Conservation (phyloP, 2,329 filamentous ascomycete genomes). For the Verticillium dahliae region DNA sequence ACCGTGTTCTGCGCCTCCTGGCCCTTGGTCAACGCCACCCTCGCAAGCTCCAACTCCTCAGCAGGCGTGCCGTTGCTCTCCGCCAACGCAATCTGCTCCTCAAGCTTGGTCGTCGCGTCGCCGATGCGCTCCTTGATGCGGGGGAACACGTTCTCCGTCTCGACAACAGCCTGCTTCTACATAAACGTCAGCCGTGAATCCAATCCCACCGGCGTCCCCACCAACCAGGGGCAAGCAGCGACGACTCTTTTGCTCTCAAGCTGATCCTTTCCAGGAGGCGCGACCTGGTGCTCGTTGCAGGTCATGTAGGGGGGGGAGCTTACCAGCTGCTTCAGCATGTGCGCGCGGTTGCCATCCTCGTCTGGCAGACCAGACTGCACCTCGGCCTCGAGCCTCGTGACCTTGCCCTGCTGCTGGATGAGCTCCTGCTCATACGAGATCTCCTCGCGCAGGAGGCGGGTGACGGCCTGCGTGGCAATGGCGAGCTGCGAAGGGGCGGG, state of each 20-base stretch:
- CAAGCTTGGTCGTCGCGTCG: slow-evolving; percentile 65
- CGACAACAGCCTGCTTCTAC: slow-evolving; percentile 73
- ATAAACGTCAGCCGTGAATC: neutral
- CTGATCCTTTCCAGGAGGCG: too few relatives aligned
- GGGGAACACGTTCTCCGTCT: slow-evolving; percentile 79
- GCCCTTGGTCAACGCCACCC: slow-evolving; percentile 43
- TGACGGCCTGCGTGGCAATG: slow-evolving; percentile 74
- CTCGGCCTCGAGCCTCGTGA: slow-evolving; percentile 62
- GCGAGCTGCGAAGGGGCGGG: slow-evolving; percentile 67
- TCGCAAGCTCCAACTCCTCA: slow-evolving; percentile 49
- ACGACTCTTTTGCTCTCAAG: too few relatives aligned
- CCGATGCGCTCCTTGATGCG: slow-evolving; percentile 64
- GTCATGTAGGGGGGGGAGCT: slow-evolving; percentile 10
- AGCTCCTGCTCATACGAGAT: slow-evolving; percentile 84
- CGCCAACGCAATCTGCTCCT: slow-evolving; percentile 66
- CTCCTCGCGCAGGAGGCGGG: slow-evolving; percentile 87
- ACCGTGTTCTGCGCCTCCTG: slow-evolving; percentile 25
- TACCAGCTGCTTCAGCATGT: slow-evolving; percentile 81
- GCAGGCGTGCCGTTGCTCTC: slow-evolving; percentile 37
- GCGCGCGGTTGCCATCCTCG: slow-evolving; percentile 70
- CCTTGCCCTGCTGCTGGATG: slow-evolving; percentile 63
- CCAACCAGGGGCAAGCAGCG: too few relatives aligned
- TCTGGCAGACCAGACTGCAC: slow-evolving; percentile 39
- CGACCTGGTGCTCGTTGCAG: neutral
- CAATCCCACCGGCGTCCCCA: neutral